phyloP scores from a whole-genome alignment of 2,329 filamentous ascomycete species.

The Bimuria novae-zelandiae region DNA sequence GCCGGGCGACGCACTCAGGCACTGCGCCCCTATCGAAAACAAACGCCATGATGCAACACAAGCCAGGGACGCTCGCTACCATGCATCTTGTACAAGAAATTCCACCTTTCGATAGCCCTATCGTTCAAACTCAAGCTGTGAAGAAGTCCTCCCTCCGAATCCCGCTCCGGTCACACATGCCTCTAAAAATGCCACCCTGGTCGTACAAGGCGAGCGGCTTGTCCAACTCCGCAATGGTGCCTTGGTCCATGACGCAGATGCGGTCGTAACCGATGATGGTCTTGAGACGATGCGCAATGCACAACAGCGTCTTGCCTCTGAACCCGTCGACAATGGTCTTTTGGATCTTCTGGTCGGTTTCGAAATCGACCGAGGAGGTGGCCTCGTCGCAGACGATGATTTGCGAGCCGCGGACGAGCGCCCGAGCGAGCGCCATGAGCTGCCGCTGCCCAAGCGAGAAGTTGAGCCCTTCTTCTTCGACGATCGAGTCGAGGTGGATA shows the following conservation, averaged over 20 bases:
- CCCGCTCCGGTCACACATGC: constrained; percentile 88
- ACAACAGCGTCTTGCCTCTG: constrained; percentile 81
- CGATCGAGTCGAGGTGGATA: constrained; percentile 80
- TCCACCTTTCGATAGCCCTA: background rate
- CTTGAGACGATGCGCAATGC: constrained; percentile 86
- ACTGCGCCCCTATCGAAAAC: background rate
- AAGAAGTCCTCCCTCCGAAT: constrained; percentile 63
- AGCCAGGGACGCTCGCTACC: background rate
- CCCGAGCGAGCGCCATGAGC: constrained; percentile 90
- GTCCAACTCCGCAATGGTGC: constrained; percentile 84
- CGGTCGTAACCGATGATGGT: constrained; percentile 95
- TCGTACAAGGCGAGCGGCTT: constrained; percentile 75
- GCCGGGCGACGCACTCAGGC: background rate
- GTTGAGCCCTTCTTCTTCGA: constrained; percentile 94
- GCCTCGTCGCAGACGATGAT: constrained; percentile 99
- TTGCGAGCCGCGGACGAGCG: constrained; percentile 81
- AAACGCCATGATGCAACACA: background rate
- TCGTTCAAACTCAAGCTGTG: background rate
- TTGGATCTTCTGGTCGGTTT: constrained; percentile 96
- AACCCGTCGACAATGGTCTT: constrained; percentile 83
- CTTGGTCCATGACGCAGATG: constrained; percentile 95
- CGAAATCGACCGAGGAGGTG: constrained; percentile 90
- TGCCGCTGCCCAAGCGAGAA: constrained; percentile 95
- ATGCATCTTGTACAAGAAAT: background rate
- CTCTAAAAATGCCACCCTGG: constrained; percentile 75